A percentile compares a stretch with the other conserved stretches of the same genome.
phyloP scores from a whole-genome alignment of 768 basidiomycete species.

The Hortiboletus campestris region DNA sequence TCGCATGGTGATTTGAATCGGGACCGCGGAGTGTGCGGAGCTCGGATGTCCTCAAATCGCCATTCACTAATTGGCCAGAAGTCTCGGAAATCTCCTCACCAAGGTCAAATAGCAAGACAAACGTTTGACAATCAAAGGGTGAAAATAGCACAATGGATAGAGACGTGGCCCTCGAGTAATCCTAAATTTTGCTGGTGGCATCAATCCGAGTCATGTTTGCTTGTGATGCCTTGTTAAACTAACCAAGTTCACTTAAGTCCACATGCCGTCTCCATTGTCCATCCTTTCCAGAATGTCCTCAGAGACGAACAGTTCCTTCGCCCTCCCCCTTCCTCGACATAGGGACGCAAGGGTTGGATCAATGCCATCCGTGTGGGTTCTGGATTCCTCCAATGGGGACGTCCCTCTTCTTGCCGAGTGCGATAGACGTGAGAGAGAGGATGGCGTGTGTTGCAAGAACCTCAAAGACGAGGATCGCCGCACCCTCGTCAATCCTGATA shows the following conservation, averaged over 20 bases:
- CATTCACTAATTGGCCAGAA: slow-evolving; percentile 10
- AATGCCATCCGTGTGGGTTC: slow-evolving; percentile 65
- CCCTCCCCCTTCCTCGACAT: slow-evolving; percentile 21
- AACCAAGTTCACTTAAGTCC: background rate
- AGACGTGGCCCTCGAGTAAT: background rate
- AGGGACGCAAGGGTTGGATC: slow-evolving; percentile 8
- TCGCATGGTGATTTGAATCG: too few species aligned
- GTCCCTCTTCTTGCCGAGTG: slow-evolving; percentile 59
- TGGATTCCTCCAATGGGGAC: slow-evolving; percentile 42
- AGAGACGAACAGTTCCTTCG: slow-evolving; percentile 7
- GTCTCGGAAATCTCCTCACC: too few species aligned
- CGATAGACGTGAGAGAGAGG: slow-evolving; percentile 47
- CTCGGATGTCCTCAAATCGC: slow-evolving; percentile 10
- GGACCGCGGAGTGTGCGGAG: background rate
- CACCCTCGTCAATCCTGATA: slow-evolving; percentile 79
- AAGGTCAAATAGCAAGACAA: too few species aligned
- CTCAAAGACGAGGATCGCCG: slow-evolving; percentile 78
- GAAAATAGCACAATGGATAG: too few species aligned
- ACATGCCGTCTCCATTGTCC: background rate
- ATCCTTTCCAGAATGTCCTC: slow-evolving; percentile 17
- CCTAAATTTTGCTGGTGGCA: background rate
- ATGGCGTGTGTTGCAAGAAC: slow-evolving; percentile 86
- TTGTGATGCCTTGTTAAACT: background rate
- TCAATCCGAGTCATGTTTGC: slow-evolving; percentile 4
- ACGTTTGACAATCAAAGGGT: too few species aligned